phyloP scores from a whole-genome alignment of 768 basidiomycete species.

The Multifurca ochricompacta region DNA sequence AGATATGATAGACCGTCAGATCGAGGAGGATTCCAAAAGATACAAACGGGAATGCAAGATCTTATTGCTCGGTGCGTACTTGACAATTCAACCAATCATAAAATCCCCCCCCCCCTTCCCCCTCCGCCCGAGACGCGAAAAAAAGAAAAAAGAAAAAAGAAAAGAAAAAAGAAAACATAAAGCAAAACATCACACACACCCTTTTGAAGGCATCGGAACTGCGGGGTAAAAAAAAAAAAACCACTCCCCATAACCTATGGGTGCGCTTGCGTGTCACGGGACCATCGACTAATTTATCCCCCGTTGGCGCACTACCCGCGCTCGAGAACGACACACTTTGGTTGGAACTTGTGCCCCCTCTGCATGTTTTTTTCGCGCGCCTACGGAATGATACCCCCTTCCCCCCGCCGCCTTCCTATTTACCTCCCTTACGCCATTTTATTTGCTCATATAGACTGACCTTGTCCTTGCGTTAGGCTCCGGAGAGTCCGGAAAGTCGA shows the following conservation, averaged over 20 bases:
- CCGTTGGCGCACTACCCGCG: neutral
- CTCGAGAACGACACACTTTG: neutral
- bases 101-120: neutral
- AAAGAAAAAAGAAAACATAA: no score
- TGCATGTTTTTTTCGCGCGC: no score
- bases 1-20: slow-evolving; percentile 70
- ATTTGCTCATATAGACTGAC: slow-evolving; percentile 1
- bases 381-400: no score
- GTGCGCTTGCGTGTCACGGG: neutral
- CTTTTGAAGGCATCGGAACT: no score
- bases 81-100: neutral
- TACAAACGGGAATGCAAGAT: slow-evolving; percentile 91
- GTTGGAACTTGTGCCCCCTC: no score
- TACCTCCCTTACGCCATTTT: no score
- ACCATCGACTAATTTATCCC: neutral
- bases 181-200: no score
- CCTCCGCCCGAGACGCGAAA: no score
- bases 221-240: no score
- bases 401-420: no score
- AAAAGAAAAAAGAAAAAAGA: no score
- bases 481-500: slow-evolving; percentile 91
- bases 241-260: no score
- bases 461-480: slow-evolving; percentile 49
- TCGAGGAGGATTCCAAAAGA: slow-evolving; percentile 79
- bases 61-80: slow-evolving; percentile 69